phyloP scores from a whole-genome alignment of 257 asterid species.

The Petrea volubilis region DNA sequence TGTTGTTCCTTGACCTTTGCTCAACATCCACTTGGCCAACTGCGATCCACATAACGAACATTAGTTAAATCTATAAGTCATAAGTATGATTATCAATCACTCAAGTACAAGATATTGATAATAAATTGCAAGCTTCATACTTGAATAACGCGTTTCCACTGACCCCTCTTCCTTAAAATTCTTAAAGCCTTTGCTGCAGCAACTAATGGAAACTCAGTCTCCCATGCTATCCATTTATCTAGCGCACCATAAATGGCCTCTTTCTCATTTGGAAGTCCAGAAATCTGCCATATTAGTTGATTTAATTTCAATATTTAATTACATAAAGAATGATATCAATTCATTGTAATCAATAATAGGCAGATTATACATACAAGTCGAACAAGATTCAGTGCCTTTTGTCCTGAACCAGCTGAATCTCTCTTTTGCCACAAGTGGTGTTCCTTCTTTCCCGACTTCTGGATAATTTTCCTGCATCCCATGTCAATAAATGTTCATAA shows the following conservation, averaged over 20 bases:
- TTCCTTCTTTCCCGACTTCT: constrained; percentile 56
- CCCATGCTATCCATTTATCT: constrained; percentile 94
- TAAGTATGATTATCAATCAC: not conserved
- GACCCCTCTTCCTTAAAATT: constrained; percentile 66
- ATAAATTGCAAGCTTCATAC: constrained; percentile 39
- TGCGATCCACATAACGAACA: constrained; percentile 32
- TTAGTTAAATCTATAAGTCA: constrained; percentile 6
- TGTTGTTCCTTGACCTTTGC: constrained; percentile 91
- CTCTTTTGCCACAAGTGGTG: constrained; percentile 88
- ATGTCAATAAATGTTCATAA: not conserved
- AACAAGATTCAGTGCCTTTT: constrained; percentile 75
- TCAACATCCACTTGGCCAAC: constrained; percentile 79
- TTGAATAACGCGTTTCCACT: constrained; percentile 78
- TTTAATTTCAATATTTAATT: not conserved
- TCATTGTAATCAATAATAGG: not conserved
- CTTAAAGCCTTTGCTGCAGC: constrained; percentile 93
- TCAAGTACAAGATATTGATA: not conserved
- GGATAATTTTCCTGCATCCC: constrained; percentile 41
- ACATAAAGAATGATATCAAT: not conserved
- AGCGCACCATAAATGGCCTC: constrained; percentile 79
- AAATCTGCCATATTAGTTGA: constrained; percentile 47
- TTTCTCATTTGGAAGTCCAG: constrained; percentile 82
- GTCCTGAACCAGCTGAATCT: constrained; percentile 83
- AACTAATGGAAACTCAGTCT: constrained; percentile 84
- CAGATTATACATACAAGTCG: constrained; percentile 48